Evolutionary conservation across 2,329 filamentous ascomycete species (phyloP).

Genomic region (Coniochaeta sp.): DNA sequence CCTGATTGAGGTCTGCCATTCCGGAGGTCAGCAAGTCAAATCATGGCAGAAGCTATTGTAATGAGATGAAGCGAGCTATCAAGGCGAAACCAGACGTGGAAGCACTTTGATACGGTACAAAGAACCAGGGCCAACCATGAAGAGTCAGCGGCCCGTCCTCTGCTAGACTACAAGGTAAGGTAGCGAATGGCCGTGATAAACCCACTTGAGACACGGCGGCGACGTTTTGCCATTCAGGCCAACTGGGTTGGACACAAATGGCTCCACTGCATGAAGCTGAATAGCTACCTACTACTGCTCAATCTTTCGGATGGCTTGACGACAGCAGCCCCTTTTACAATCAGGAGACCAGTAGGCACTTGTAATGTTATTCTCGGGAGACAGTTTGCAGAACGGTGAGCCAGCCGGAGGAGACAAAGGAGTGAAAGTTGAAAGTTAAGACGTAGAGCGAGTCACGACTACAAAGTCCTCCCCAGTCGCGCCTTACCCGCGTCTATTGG

Average conservation of each 20-base stretch:
- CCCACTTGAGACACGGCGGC: not conserved
- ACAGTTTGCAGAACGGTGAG: not conserved
- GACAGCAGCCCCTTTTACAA: not conserved
- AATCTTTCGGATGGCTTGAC: not conserved
- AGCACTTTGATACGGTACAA: not conserved
- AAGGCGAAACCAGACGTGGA: not conserved
- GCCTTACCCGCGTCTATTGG: not conserved
- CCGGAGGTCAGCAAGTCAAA: no score
- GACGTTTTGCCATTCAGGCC: not conserved
- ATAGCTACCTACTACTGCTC: not conserved
- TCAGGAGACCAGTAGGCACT: not conserved
- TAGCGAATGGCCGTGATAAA: not conserved
- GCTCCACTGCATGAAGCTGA: not conserved
- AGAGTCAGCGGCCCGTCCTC: not conserved
- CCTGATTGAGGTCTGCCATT: no score
- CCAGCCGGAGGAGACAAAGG: not conserved
- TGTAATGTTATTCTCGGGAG: no score
- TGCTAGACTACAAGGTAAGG: not conserved
- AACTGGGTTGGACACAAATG: no score
- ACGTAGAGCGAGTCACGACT: not conserved
- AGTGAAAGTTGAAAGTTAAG: not conserved
- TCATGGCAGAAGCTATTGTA: no score
- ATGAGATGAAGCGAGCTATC: no score
- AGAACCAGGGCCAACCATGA: not conserved
- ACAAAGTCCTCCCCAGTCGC: not conserved